Conservation (phyloP, 2,329 filamentous ascomycete genomes). For the Botrytis pseudocinerea region DNA sequence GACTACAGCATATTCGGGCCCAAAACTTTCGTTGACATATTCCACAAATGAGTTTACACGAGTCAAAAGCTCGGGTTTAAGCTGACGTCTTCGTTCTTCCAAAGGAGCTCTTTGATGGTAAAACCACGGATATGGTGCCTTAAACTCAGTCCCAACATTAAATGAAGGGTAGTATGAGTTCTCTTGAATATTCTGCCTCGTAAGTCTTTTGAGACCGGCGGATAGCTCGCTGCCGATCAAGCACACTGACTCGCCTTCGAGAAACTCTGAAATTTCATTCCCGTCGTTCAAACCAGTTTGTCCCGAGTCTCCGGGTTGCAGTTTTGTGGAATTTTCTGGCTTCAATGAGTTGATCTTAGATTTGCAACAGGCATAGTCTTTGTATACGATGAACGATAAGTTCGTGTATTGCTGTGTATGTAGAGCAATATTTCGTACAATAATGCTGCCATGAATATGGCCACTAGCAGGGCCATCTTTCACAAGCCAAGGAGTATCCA, state of each 20-base stretch:
- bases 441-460: conserved; percentile 20
- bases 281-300: neutral
- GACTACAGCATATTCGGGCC: conserved; percentile 21
- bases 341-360: neutral
- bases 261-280: conserved; percentile 5
- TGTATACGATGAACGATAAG: conserved; percentile 20
- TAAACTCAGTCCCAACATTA: conserved; percentile 21
- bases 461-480: neutral
- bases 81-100: conserved; percentile 21
- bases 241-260: conserved; percentile 13
- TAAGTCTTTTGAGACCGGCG: conserved; percentile 22
- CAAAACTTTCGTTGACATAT: conserved; percentile 22
- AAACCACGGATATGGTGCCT: conserved; percentile 23
- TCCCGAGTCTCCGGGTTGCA: neutral
- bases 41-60: conserved; percentile 23
- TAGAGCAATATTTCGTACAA: conserved; percentile 17
- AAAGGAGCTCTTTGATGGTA: conserved; percentile 22
- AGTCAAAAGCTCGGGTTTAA: conserved; percentile 22
- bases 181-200: conserved; percentile 22
- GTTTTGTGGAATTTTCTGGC: neutral
- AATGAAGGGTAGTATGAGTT: conserved; percentile 22
- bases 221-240: conserved; percentile 20
- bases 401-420: conserved; percentile 18
- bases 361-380: conserved; percentile 19
- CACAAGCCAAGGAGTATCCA: conserved; percentile 20